Conservation (phyloP, 345 rosid genomes). For the Eucalyptus urophylla region DNA sequence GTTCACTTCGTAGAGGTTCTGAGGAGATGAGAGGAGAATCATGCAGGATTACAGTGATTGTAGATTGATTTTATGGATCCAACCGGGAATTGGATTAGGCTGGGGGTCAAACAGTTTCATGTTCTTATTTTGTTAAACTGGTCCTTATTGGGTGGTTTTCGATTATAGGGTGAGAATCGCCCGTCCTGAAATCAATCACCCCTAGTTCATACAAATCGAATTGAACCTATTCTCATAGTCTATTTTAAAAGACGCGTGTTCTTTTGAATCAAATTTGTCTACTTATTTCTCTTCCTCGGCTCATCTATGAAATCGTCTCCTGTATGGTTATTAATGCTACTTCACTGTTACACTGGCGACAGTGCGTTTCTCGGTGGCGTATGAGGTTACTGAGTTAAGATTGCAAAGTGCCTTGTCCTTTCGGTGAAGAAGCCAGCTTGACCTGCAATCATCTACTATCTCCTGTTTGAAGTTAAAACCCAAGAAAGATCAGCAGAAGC, state of each 20-base stretch:
- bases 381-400: not conserved
- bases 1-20: too few species aligned
- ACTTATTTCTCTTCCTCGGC: not conserved
- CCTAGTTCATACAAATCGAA: too few species aligned
- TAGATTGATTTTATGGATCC: rapidly evolving
- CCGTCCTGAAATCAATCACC: rapidly evolving
- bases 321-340: not conserved
- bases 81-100: rapidly evolving
- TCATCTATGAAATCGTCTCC: not conserved
- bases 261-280: not conserved
- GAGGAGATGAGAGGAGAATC: too few species aligned
- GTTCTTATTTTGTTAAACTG: rapidly evolving
- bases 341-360: not conserved
- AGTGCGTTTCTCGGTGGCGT: not conserved
- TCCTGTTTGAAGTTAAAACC: too few species aligned
- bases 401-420: not conserved
- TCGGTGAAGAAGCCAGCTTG: not conserved
- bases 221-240: too few species aligned
- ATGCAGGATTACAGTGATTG: too few species aligned
- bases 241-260: not conserved
- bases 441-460: not conserved
- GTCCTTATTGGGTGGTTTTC: too few species aligned
- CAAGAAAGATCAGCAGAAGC: not conserved
- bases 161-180: rapidly evolving
- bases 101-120: rapidly evolving